Evolutionary conservation across 1,139 yeast species (phyloP).

Genomic region (Hanseniaspora uvarum): DNA sequence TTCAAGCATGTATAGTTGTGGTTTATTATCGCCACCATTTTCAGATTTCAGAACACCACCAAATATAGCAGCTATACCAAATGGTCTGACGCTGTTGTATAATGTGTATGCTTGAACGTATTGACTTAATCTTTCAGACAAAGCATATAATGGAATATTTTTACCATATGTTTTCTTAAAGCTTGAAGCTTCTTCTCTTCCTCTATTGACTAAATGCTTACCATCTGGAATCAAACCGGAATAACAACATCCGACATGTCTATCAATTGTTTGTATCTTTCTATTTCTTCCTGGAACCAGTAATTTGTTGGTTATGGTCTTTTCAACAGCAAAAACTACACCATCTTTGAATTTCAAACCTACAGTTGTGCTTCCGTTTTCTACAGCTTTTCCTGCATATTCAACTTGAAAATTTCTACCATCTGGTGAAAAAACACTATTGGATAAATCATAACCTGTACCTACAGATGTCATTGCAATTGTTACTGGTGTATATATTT

Average conservation of each 20-base stretch:
- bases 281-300: slow-evolving; percentile 82
- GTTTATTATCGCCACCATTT: slow-evolving; percentile 51
- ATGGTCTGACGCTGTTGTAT: slow-evolving; percentile 94
- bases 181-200: slow-evolving; percentile 79
- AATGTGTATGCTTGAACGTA: slow-evolving; percentile 93
- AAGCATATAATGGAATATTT: slow-evolving; percentile 67
- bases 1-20: slow-evolving; percentile 73
- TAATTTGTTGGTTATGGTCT: slow-evolving; percentile 74
- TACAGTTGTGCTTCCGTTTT: slow-evolving; percentile 89
- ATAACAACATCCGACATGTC: slow-evolving; percentile 87
- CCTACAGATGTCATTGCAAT: slow-evolving; percentile 68
- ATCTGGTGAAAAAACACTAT: slow-evolving; percentile 78
- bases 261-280: slow-evolving; percentile 84
- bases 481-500: not conserved
- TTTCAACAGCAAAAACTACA: slow-evolving; percentile 91
- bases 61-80: slow-evolving; percentile 82
- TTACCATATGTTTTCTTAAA: slow-evolving; percentile 71
- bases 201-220: slow-evolving; percentile 81
- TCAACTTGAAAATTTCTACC: slow-evolving; percentile 98
- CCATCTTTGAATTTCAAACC: slow-evolving; percentile 92
- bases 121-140: slow-evolving; percentile 80
- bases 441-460: slow-evolving; percentile 92
- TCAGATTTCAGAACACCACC: slow-evolving; percentile 78
- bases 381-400: slow-evolving; percentile 95
- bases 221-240: slow-evolving; percentile 96